These are phyloP conservation scores for Lactarius evosmus DNA, from an alignment of 768 basidiomycete species.

Conservation along the genomic window DNA sequence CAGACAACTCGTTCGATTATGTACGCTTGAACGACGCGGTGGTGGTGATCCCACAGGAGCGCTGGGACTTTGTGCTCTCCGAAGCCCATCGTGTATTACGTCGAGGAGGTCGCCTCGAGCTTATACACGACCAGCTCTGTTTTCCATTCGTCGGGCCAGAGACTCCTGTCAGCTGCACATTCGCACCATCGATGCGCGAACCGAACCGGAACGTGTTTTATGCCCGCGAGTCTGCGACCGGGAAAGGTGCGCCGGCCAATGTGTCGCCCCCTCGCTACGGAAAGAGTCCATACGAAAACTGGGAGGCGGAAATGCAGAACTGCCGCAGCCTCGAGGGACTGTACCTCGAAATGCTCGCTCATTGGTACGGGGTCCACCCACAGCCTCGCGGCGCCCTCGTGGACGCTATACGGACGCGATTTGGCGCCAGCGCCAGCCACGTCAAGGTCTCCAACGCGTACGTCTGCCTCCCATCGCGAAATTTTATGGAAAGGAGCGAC, in stretches of 20 bases:
- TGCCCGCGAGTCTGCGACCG: not conserved
- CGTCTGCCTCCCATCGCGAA: constrained; percentile 55
- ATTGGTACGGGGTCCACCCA: constrained; percentile 50
- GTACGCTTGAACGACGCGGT: constrained; percentile 70
- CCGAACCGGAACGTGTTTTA: not conserved
- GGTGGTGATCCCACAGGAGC: constrained; percentile 55
- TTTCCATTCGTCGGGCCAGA: constrained; percentile 53
- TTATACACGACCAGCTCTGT: constrained; percentile 68
- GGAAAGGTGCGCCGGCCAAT: not conserved
- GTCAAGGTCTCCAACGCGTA: constrained; percentile 47
- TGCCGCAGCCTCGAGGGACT: constrained; percentile 52
- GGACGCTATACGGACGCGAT: constrained; percentile 45
- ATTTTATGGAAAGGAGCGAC: constrained; percentile 27
- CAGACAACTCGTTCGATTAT: constrained; percentile 60
- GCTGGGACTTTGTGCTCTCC: constrained; percentile 56
- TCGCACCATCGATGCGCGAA: not conserved
- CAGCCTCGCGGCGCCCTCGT: constrained; percentile 51
- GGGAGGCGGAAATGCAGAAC: constrained; percentile 40
- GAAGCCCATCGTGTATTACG: constrained; percentile 64
- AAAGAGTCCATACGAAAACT: constrained; percentile 35
- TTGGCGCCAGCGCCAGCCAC: constrained; percentile 51
- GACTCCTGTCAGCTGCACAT: constrained; percentile 27
- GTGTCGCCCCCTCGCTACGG: not conserved
- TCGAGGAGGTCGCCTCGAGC: constrained; percentile 61
- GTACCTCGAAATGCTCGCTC: constrained; percentile 57